Base-by-base conservation (phyloP, 73 alveolate species). In the Paraurostyla sp. region DNA sequence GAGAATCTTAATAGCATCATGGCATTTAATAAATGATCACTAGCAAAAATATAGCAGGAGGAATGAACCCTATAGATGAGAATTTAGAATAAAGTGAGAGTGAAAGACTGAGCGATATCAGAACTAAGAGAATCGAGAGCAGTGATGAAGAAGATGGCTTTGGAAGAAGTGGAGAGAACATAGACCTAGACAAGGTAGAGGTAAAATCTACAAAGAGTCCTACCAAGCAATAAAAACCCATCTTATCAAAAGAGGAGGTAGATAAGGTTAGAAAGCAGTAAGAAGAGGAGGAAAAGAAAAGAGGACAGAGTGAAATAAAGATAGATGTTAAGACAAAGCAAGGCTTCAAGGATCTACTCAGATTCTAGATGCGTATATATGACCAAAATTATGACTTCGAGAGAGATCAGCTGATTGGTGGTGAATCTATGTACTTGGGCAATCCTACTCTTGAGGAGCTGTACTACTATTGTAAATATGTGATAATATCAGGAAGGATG, bases 381-480 rank as follows among this genome's bases (percentile, higher is more conserved):
- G 89, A 81, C 35, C 52, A 76, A 30, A 83, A 69, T 41, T 90
- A 69, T 43, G 95, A 90, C 54, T 90, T 90, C 49, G 59, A 40
- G 27, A 41, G 71, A 3, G 89, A 81, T 51, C 22, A 41, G 11
- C 60, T 83, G 35, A 56, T 71, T 0, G 85, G 75, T 0, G 92
- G 89, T 25, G 92, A 75, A 16, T 20, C 71, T 25, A 25, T 33
- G 35, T 43, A 32, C 46, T 16, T 63, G 43, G 76, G 84, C 2
- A 60, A 60, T 43, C 97, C 98, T 23, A 62, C 95, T 6, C 59
- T 85, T 27, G 97, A 89, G 68, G 95, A 92, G 13, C 83, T 98
- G 33, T 95, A 97, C 86, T 97, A 98, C 81, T 98, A 95, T 76
- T 93, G 97, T 85, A 98, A 98, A 75, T 97, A 98, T 88, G 96